Base-by-base conservation (phyloP, 768 basidiomycete species). In the Xerocomus spinulosus region DNA sequence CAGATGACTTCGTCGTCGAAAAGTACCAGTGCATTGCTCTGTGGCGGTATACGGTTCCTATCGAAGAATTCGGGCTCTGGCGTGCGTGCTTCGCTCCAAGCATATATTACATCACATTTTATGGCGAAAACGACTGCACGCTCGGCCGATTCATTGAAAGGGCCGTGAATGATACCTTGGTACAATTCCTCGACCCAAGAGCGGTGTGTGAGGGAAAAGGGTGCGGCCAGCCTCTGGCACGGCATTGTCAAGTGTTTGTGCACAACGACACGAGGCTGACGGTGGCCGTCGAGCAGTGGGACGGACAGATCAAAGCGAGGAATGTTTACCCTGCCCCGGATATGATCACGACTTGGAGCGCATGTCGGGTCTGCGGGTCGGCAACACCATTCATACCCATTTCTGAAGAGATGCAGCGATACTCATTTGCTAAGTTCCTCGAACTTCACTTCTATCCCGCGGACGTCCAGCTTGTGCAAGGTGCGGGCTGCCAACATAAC, bases 381-480 rank as follows among this genome's bases (percentile, higher is more conserved):
- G 85, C 84, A 1, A 93, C 90, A 3, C 89, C 91, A 3, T 89
- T 93, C 68, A 87, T 93, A 55, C 85, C 84, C 5, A 82, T 92
- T 32, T 91, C 91, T 2, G 85, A 90, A 57, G 92, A 95, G 64
- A 92, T 94, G 77, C 87, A 91, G 59, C 74, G 85, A 47, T 92
- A 95, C 63, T 97, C 94, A 5, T 95, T 97, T 63, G 91, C 87
- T 29, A 94, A 96, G 58, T 98, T 95, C 66, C 78, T 99, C 24
- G 95, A 99, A 62, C 80, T 95, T 23, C 88, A 92, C 61, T 97
- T 97, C 67, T 96, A 98, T 68, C 93, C 92, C 25, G 81, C 91
- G 28, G 82, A 90, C 53, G 83, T 93, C 59, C 77, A 82, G 58
- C 73, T 91, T 40, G 82, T 91, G n/a, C 85, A 83, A 57, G 91